Evolutionary conservation across 306 rosid species (phyloP), one percentile per base, ranked within the genome.

Genomic region (Purshia tridentata): DNA sequence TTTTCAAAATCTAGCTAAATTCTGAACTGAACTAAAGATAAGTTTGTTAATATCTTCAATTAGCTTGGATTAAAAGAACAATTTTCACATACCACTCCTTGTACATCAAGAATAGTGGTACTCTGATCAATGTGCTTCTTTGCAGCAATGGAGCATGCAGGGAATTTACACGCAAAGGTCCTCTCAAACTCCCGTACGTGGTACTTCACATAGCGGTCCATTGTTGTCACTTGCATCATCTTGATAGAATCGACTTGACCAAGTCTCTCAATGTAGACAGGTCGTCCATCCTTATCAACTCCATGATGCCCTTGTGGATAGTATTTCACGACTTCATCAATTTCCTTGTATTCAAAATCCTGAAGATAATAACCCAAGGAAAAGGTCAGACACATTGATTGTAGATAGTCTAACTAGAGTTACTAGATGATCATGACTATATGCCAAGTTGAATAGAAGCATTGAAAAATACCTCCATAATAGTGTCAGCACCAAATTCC

Each of bases 301-400:
- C 99, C 97, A 6, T 94, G 99, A 76, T 92, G 86, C 51, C 99
- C 99, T 88, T 94, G 99, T 14, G 97, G 97, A 76, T 94, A 94
- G 89, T 90, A 87, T 16, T 91, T 94, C 69, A 88, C 60, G 41
- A 94, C 97, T 69, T 94, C 96, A 37, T 89, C 96, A 18, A 80
- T 37, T 82, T 94, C 99, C 74, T 85, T 65, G 83, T 89, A 91
- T 22, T 94, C 96, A 46, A 94, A 94, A 18, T 94, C 96, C 96
- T 94, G 67, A 12, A 75, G 50, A 65, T 78, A 70, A 69, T 48
- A 39, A 79, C 9, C 1, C 52, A 76, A 18, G 29, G 16, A 23
- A 57, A 49, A 42, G 16, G 15, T 77, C 51, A 69, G 77, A 15
- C 40, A 49, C 78, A 76, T 8, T 37, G 13, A 59, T 9, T 2